Conservation (phyloP, 2,329 filamentous ascomycete species). For the Eutypa lata region DNA sequence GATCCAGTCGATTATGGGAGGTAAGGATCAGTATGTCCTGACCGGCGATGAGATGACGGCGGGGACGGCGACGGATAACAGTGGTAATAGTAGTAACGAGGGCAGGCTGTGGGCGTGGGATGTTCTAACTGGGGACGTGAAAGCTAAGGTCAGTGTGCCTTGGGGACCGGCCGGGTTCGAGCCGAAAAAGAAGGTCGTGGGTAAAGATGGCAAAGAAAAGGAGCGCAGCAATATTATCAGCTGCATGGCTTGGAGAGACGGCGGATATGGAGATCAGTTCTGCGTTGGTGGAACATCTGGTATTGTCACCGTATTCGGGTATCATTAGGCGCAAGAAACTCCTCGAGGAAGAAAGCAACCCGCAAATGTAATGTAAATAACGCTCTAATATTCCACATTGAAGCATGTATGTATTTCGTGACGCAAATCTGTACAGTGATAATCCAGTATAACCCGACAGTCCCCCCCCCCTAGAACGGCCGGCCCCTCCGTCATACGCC, state of each 20-base stretch:
- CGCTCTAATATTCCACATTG: neutral
- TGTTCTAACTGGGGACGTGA: constrained; percentile 67
- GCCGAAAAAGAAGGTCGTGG: constrained; percentile 50
- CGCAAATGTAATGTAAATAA: neutral
- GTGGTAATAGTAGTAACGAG: constrained; percentile 62
- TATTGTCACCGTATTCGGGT: constrained; percentile 61
- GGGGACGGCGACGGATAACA: constrained; percentile 30
- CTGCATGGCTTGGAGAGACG: constrained; percentile 61
- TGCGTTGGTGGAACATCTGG: constrained; percentile 64
- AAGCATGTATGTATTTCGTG: neutral
- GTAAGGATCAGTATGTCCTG: constrained; percentile 73
- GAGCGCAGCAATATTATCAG: constrained; percentile 57
- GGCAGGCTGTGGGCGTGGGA: constrained; percentile 81
- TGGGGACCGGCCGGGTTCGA: constrained; percentile 52
- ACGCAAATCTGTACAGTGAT: constrained; percentile 4
- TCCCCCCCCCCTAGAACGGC: constrained; percentile 10
- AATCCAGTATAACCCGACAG: constrained; percentile 8
- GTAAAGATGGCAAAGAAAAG: constrained; percentile 59
- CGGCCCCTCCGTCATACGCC: constrained; percentile 14
- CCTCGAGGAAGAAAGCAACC: neutral
- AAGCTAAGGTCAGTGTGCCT: constrained; percentile 58
- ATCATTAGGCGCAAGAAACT: constrained; percentile 18
- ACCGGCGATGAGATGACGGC: constrained; percentile 70
- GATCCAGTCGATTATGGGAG: constrained; percentile 72
- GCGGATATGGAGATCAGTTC: constrained; percentile 62